Evolutionary conservation across 306 rosid genomes (phyloP), one percentile per base, ranked within the genome.

Genomic region (Alnus rubra): DNA sequence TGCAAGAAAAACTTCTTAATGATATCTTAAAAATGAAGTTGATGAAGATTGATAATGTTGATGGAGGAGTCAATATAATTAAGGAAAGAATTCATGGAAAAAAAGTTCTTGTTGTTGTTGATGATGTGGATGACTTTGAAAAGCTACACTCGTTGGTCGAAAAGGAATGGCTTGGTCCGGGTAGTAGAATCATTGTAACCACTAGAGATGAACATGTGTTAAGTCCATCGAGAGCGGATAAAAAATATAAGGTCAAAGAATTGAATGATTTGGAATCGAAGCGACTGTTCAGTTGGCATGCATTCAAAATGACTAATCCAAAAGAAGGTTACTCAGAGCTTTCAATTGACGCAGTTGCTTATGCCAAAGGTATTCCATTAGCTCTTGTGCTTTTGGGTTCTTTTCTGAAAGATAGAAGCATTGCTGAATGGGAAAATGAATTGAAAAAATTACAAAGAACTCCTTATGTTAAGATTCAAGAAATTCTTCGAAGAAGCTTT

Each of bases 381-480:
- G 91, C 89, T 9, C 86, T 88, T 70, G 78, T 78, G 74, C 83
- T 81, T 2, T 69, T 81, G 70, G 91, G 91, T 0, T 88, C 88
- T n/a, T n/a, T n/a, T n/a, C n/a, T n/a, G n/a, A n/a, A n/a, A n/a
- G n/a, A n/a, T n/a, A n/a, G n/a, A n/a, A n/a, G n/a, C n/a, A n/a
- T n/a, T n/a, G n/a, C n/a, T n/a, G n/a, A n/a, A n/a, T n/a, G n/a
- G n/a, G n/a, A n/a, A n/a, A n/a, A 23, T 23, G 28, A 23, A 23
- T 23, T 23, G 28, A 23, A 23, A 23, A 23, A 23, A 23, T 23
- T 23, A 23, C 0, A 23, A 23, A 23, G 28, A 0, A 23, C n/a
- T n/a, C n/a, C n/a, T n/a, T n/a, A n/a, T n/a, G n/a, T n/a, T n/a
- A n/a, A n/a, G n/a, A n/a, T n/a, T n/a, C n/a, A n/a, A n/a, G n/a